These are phyloP conservation scores for Leishmania martiniquensis DNA, from an alignment of 208 protist genomes.

Conservation along the genomic window DNA sequence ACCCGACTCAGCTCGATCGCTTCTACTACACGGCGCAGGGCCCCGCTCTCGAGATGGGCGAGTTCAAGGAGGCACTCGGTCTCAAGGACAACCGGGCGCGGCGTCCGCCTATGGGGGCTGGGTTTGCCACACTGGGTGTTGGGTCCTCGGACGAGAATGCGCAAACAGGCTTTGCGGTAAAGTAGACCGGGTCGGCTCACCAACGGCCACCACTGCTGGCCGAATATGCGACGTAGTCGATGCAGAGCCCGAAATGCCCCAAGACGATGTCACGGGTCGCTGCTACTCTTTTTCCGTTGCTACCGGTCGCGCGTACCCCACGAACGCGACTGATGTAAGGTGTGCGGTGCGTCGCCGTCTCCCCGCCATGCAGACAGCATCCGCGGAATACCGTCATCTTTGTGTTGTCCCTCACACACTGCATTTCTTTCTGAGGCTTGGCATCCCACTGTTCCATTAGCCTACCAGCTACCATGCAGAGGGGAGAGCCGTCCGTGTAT, in stretches of 20 bases:
- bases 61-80: conserved; percentile 89
- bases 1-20: conserved; percentile 76
- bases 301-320: neutral
- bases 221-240: neutral
- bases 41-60: conserved; percentile 80
- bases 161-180: conserved; percentile 23
- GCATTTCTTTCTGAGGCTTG: neutral
- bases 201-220: neutral
- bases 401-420: neutral
- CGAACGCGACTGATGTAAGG: neutral
- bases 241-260: neutral
- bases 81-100: conserved; percentile 81
- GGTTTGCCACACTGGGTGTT: conserved; percentile 79
- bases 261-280: neutral
- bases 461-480: neutral
- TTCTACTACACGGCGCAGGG: conserved; percentile 87
- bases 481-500: neutral
- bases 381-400: neutral
- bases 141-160: conserved; percentile 6
- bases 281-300: neutral
- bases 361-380: neutral
- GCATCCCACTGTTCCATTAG: neutral
- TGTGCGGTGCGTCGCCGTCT: neutral
- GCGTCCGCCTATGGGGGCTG: conserved; percentile 50
- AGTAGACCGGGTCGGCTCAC: conserved; percentile 9